Evolutionary conservation across 2,329 filamentous ascomycete genomes (phyloP), one percentile per base, ranked within the genome.

Genomic region (Nemania bipapillata): DNA sequence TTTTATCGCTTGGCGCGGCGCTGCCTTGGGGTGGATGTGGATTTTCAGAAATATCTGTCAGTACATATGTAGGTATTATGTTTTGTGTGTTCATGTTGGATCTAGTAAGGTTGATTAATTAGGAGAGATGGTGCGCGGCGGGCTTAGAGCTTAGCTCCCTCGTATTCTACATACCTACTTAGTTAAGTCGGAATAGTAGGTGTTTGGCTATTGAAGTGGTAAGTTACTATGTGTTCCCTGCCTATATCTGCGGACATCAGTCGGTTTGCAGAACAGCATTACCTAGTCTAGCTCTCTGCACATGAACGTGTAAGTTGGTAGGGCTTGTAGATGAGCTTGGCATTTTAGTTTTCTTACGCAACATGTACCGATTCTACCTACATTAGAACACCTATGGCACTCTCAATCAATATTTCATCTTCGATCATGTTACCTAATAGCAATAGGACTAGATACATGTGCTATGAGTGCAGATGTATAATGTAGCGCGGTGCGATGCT

Each of bases 341-440:
- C 42, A 17, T n/a, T n/a, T 61, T 66, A 56, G 63, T 50, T 42
- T 52, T 5, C 56, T 66, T 56, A 4, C 26, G 47, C 37, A 22
- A 45, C 26, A 56, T 56, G n/a, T n/a, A n/a, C n/a, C n/a, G n/a
- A n/a, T n/a, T n/a, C 60, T 37, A 24, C 50, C 47, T 42, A 61
- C 22, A 30, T 5, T n/a, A n/a, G n/a, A n/a, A n/a, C n/a, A n/a
- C n/a, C n/a, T n/a, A n/a, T n/a, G n/a, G n/a, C n/a, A 17, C 28
- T 12, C 28, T 26, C 40, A 11, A 24, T 1, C 40, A 40, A 26
- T 24, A 3, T n/a, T 50, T 45, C 22, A 59, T 56, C 50, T 15
- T 62, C 35, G 53, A 58, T 63, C 20, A 53, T 49, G 28, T 67
- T 67, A 67, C 65, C 58, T 67, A 67, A 67, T 67, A 28, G 35